A percentile compares a stretch with the other conserved stretches of the same genome.
Evolutionary conservation across 2,329 filamentous ascomycete species (phyloP).

Genomic region (Penicillium freii): DNA sequence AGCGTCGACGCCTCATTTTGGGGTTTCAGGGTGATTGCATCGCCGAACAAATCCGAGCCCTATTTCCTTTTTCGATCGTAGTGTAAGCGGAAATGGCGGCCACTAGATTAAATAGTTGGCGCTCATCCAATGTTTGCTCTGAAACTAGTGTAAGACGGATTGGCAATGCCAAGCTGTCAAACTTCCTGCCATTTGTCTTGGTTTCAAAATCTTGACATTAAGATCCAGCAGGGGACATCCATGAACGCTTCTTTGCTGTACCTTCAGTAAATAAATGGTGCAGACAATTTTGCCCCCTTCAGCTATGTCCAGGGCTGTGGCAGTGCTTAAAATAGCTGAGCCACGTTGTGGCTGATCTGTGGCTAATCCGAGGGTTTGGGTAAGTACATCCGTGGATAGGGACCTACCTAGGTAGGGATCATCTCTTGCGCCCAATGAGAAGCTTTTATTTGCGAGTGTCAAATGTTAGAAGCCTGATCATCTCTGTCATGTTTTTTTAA

Average conservation of each 20-base stretch:
- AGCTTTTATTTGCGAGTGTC: background rate
- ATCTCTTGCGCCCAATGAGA: background rate
- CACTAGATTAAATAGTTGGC: slow-evolving; percentile 6
- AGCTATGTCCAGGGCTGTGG: slow-evolving; percentile 7
- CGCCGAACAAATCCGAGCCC: slow-evolving; percentile 22
- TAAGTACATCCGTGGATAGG: too few relatives aligned
- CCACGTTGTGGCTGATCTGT: slow-evolving; percentile 21
- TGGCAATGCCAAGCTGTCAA: slow-evolving; percentile 8
- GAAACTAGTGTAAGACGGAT: slow-evolving; percentile 4
- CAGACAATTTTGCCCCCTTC: background rate
- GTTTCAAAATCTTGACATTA: background rate
- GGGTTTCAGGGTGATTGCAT: slow-evolving; percentile 26
- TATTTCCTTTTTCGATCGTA: slow-evolving; percentile 3
- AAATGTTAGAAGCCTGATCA: background rate
- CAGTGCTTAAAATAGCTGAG: slow-evolving; percentile 13
- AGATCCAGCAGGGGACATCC: background rate
- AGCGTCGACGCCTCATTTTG: slow-evolving; percentile 10
- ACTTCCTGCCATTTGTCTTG: background rate
- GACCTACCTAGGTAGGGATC: background rate
- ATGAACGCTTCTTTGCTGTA: background rate
- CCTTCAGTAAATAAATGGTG: background rate
- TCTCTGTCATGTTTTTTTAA: background rate
- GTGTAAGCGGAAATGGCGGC: slow-evolving; percentile 12
- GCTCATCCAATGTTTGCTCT: slow-evolving; percentile 5
- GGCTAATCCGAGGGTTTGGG: slow-evolving; percentile 1